These are phyloP conservation scores for Lignosus rhinocerotis DNA, from an alignment of 1,284 basidiomycete genomes.

Conservation along the genomic window DNA sequence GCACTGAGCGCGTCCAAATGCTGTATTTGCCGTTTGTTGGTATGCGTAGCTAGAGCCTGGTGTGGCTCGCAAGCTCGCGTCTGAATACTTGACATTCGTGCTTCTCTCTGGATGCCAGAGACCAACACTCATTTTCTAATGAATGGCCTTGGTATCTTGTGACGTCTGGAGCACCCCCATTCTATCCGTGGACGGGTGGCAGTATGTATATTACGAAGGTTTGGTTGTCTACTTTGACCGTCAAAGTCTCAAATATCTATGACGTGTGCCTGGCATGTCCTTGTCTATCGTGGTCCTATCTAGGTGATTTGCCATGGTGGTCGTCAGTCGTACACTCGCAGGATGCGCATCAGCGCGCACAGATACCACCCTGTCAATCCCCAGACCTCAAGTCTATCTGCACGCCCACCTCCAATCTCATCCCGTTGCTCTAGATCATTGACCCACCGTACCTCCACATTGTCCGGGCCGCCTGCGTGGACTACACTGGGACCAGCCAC, in stretches of 20 bases:
- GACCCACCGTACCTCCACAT: slow-evolving; percentile 20
- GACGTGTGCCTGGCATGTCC: too few species aligned
- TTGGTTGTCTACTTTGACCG: too few species aligned
- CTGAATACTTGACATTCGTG: too few species aligned
- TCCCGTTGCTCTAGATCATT: slow-evolving; percentile 34
- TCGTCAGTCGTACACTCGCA: slow-evolving; percentile 42
- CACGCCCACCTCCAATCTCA: slow-evolving; percentile 44
- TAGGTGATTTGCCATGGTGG: neutral
- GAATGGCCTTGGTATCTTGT: too few species aligned
- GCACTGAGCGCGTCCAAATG: neutral
- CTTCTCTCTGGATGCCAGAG: too few species aligned
- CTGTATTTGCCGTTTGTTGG: neutral
- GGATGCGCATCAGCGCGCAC: slow-evolving; percentile 53
- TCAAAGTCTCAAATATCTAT: too few species aligned
- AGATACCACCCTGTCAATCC: slow-evolving; percentile 84
- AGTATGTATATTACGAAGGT: too few species aligned
- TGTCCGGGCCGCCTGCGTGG: slow-evolving; percentile 11
- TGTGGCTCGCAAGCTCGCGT: too few species aligned
- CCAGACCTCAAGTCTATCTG: slow-evolving; percentile 67
- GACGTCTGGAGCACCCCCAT: too few species aligned
- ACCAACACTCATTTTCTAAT: too few species aligned
- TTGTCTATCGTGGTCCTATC: neutral
- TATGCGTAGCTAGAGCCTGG: neutral
- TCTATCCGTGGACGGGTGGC: too few species aligned
- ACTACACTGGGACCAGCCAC: slow-evolving; percentile 31